These are phyloP conservation scores for Casuarina glauca DNA, from an alignment of 306 rosid genomes.

Conservation along the genomic window DNA sequence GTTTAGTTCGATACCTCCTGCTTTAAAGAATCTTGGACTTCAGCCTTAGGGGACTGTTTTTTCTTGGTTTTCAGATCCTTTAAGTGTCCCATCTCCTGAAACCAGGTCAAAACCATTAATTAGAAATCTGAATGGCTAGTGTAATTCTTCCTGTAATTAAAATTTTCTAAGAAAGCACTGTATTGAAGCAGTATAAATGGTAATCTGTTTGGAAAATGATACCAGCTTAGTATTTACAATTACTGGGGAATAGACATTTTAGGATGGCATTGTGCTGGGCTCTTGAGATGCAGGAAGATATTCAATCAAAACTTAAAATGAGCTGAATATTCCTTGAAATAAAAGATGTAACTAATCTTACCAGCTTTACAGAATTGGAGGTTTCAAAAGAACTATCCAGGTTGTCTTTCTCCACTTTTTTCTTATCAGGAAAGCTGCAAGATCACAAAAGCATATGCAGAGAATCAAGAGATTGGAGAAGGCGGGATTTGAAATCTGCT, in stretches of 20 bases:
- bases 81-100: conserved; percentile 61
- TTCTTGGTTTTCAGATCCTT: conserved; percentile 49
- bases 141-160: neutral
- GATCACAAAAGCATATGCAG: conserved; percentile 29
- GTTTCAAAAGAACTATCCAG: conserved; percentile 43
- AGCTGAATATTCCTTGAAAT: conserved; percentile 8
- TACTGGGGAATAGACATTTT: neutral
- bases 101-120: conserved; percentile 35
- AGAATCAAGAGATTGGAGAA: conserved; percentile 20
- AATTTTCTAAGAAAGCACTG: conserved; percentile 7
- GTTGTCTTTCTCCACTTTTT: conserved; percentile 42
- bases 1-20: conserved; percentile 67
- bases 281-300: neutral
- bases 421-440: conserved; percentile 80
- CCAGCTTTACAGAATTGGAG: conserved; percentile 65
- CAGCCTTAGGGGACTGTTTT: conserved; percentile 49
- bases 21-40: conserved; percentile 63
- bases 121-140: conserved; percentile 19
- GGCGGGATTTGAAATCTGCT: conserved; percentile 17
- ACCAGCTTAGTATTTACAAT: neutral
- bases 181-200: neutral
- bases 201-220: neutral
- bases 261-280: neutral
- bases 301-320: neutral
- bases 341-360: conserved; percentile 32